Percentiles rank a stretch among this genome's conserved stretches.
Evolutionary conservation across 331 rosid genomes (phyloP).

Genomic region (Spiraea crenata): DNA sequence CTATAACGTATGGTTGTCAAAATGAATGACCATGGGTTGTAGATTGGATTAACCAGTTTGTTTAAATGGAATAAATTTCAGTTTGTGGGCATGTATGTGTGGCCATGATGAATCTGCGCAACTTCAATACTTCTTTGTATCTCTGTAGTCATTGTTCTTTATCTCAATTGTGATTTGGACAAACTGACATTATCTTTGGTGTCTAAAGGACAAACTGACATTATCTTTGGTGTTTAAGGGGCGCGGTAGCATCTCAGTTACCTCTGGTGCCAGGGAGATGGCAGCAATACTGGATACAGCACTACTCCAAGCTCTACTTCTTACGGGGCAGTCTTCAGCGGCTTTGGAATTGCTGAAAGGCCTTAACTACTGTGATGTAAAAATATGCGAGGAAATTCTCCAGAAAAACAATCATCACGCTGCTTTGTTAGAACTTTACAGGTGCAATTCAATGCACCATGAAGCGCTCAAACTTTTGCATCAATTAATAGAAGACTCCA

Average conservation of each 20-base stretch:
- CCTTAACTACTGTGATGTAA: conserved; percentile 82
- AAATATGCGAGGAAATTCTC: conserved; percentile 83
- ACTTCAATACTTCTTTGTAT: not conserved
- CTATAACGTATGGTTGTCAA: not conserved
- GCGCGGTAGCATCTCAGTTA: conserved; percentile 52
- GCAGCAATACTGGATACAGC: conserved; percentile 94
- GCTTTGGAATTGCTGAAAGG: conserved; percentile 77
- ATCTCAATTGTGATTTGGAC: not conserved
- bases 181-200: conserved; percentile 25
- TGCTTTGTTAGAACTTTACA: conserved; percentile 82
- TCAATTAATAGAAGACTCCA: conserved; percentile 73
- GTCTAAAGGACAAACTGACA: conserved; percentile 45
- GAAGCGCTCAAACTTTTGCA: conserved; percentile 91
- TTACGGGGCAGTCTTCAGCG: conserved; percentile 74
- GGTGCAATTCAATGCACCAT: conserved; percentile 85
- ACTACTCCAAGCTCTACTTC: conserved; percentile 86
- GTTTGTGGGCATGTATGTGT: not conserved
- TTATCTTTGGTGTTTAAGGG: conserved; percentile 53
- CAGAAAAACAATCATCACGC: conserved; percentile 55
- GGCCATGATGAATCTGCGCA: not conserved
- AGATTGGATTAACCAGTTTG: not conserved
- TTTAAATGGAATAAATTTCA: not conserved
- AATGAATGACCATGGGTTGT: not conserved
- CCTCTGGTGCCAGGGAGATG: conserved; percentile 92
- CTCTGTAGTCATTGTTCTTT: not conserved